These are phyloP conservation scores for Boletus sp. DNA, from an alignment of 1,284 basidiomycete species.

Conservation along the genomic window DNA sequence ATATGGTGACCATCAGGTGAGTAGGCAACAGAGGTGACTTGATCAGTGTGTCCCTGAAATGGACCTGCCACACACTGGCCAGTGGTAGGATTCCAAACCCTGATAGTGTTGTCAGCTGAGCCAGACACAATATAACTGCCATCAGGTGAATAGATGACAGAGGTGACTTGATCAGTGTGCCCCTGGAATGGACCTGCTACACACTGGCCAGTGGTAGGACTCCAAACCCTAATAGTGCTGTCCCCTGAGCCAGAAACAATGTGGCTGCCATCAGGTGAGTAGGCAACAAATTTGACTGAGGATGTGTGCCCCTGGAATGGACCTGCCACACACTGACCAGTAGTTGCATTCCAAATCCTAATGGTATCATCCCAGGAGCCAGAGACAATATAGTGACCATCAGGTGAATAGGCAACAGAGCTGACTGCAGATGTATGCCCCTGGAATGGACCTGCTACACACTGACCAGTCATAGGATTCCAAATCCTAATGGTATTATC, in stretches of 20 bases:
- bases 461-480: neutral
- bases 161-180: neutral
- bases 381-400: neutral
- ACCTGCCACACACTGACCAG: neutral
- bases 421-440: fast-evolving
- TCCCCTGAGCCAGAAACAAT: neutral
- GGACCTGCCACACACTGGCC: neutral
- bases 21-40: neutral
- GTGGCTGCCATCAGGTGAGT: neutral
- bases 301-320: neutral
- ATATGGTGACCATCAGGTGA: neutral
- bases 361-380: neutral
- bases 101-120: no score
- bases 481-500: neutral
- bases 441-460: neutral
- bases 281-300: neutral
- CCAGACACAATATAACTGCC: neutral
- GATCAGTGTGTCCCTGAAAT: no score
- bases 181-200: neutral
- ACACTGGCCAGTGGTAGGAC: neutral
- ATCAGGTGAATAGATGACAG: neutral
- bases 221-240: neutral
- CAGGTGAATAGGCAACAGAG: neutral
- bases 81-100: neutral
- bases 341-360: neutral